phyloP scores from a whole-genome alignment of 2,329 filamentous ascomycete genomes.

The Xylariaceae sp. region DNA sequence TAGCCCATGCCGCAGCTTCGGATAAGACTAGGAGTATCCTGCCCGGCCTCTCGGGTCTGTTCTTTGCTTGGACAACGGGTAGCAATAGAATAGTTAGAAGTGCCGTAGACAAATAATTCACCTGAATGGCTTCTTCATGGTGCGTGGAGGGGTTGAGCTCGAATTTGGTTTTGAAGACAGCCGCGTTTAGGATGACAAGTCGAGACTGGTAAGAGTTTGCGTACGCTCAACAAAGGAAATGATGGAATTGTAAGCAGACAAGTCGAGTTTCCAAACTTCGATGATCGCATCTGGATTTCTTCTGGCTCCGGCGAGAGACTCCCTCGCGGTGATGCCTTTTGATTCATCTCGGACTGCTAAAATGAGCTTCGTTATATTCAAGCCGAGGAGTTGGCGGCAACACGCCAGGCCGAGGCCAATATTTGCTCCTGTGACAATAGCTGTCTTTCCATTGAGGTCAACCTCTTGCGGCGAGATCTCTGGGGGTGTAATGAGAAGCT shows the following conservation, averaged over 20 bases:
- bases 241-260: constrained; percentile 43
- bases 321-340: not conserved
- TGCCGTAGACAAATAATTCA: constrained; percentile 57
- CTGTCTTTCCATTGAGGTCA: constrained; percentile 2
- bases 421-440: constrained; percentile 10
- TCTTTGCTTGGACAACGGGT: constrained; percentile 46
- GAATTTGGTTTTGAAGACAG: constrained; percentile 27
- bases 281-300: constrained; percentile 19
- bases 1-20: constrained; percentile 25
- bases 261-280: constrained; percentile 47
- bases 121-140: constrained; percentile 49
- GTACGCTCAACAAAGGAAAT: constrained; percentile 39
- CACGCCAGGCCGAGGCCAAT: constrained; percentile 7
- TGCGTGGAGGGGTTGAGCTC: constrained; percentile 24
- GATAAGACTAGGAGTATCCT: constrained; percentile 28
- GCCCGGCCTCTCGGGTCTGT: not conserved
- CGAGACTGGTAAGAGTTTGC: constrained; percentile 37
- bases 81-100: constrained; percentile 51
- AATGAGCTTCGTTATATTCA: constrained; percentile 1
- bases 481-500: constrained; percentile 3
- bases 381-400: constrained; percentile 5
- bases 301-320: not conserved
- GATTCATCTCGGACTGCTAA: constrained; percentile 2
- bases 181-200: constrained; percentile 44
- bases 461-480: not conserved